A percentile compares a stretch with the other conserved stretches of the same genome.
phyloP scores from a whole-genome alignment of 208 protist genomes.

The Naegleria fowleri region DNA sequence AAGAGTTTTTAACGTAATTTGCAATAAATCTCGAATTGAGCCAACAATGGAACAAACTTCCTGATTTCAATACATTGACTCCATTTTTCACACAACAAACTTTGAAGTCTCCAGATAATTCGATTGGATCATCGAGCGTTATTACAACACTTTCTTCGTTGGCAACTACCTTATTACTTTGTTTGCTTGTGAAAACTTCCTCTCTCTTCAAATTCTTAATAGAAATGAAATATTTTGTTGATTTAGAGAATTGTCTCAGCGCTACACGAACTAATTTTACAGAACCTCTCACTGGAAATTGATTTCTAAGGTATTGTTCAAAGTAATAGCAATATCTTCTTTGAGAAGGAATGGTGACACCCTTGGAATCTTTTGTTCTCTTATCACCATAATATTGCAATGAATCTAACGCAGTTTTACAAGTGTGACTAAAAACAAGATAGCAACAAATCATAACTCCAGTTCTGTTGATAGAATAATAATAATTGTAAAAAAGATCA shows the following conservation, averaged over 20 bases:
- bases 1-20: not conserved
- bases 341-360: slow-evolving; percentile 76
- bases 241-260: not conserved
- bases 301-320: slow-evolving; percentile 44
- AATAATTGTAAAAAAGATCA: no score
- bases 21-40: not conserved
- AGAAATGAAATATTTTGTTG: not conserved
- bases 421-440: slow-evolving; percentile 57
- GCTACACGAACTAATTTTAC: not conserved
- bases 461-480: slow-evolving; percentile 52
- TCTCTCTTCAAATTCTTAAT: not conserved
- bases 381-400: slow-evolving; percentile 64
- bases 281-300: not conserved
- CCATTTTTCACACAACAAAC: not conserved
- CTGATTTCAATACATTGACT: not conserved
- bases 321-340: slow-evolving; percentile 64
- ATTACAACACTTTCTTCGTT: not conserved
- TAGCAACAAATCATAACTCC: slow-evolving; percentile 81
- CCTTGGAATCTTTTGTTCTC: slow-evolving; percentile 66
- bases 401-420: slow-evolving; percentile 47
- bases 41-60: slow-evolving; percentile 3
- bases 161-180: not conserved
- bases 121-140: not conserved
- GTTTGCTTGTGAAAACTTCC: not conserved
- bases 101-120: not conserved